phyloP scores from a whole-genome alignment of 2,329 filamentous ascomycete species.

The Hortaea sp. region DNA sequence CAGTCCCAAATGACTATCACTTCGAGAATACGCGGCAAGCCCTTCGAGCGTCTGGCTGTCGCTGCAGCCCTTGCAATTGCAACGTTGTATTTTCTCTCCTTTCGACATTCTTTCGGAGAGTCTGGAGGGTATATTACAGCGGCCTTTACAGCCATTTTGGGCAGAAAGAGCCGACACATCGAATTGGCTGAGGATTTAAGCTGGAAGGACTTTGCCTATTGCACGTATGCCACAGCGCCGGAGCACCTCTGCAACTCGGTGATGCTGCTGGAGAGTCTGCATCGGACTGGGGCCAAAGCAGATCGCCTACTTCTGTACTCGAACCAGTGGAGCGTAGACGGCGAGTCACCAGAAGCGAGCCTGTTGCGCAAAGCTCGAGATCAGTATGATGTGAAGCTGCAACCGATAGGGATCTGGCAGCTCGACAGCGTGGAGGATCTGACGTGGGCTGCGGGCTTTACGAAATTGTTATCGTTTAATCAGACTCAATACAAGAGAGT shows the following conservation, averaged over 20 bases:
- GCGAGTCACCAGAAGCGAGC: slow-evolving; percentile 27
- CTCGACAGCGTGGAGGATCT: slow-evolving; percentile 4
- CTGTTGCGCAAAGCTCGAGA: slow-evolving; percentile 31
- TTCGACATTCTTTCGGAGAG: too few relatives aligned
- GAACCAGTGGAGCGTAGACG: slow-evolving; percentile 25
- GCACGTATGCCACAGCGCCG: slow-evolving; percentile 33
- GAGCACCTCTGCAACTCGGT: slow-evolving; percentile 35
- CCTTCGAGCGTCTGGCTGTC: slow-evolving; percentile 2
- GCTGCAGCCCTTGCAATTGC: not conserved
- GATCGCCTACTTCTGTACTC: slow-evolving; percentile 38
- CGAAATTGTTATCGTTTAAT: slow-evolving; percentile 60
- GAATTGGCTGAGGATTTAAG: not conserved
- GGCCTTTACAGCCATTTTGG: too few relatives aligned
- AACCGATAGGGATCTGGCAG: slow-evolving; percentile 33
- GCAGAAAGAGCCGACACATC: not conserved
- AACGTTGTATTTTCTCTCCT: too few relatives aligned
- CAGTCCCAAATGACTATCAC: not conserved
- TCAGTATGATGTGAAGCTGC: slow-evolving; percentile 40
- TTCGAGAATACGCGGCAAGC: slow-evolving; percentile 1
- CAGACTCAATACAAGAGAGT: slow-evolving; percentile 53
- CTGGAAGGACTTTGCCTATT: slow-evolving; percentile 34
- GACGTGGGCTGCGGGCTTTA: slow-evolving; percentile 53
- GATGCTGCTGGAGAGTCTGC: slow-evolving; percentile 35
- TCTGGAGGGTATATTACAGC: too few relatives aligned
- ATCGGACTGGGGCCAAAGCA: slow-evolving; percentile 32